Evolutionary conservation across 2,329 filamentous ascomycete species (phyloP).

Genomic region (Ophiognomonia clavigignenti-juglandacearum): DNA sequence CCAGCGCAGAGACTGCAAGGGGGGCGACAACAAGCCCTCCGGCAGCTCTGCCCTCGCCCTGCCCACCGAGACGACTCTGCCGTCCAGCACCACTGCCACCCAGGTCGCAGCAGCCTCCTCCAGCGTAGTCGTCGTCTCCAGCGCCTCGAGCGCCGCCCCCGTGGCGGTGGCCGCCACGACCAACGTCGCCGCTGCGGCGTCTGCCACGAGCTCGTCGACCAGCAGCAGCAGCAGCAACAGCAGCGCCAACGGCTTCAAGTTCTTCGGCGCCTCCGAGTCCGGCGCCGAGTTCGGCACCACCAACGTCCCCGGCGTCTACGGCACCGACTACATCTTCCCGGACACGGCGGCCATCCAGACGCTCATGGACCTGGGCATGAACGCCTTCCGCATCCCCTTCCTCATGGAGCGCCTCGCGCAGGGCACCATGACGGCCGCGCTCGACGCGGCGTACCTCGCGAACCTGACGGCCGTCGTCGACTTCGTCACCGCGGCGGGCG

Average conservation of each 20-base stretch:
- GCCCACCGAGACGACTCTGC: neutral
- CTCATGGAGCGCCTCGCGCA: constrained; percentile 14
- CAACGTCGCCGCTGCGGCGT: too few species aligned
- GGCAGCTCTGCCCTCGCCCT: neutral
- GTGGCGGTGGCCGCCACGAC: too few species aligned
- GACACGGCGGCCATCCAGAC: constrained; percentile 44
- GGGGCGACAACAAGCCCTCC: neutral
- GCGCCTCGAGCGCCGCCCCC: too few species aligned
- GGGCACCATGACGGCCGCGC: constrained; percentile 26
- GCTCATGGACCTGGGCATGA: constrained; percentile 39
- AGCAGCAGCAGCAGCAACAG: neutral
- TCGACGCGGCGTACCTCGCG: constrained; percentile 35
- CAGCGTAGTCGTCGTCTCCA: neutral
- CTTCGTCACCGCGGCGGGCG: constrained; percentile 27
- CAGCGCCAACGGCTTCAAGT: constrained; percentile 9
- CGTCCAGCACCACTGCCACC: neutral
- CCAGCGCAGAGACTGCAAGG: constrained; percentile 6
- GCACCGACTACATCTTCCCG: constrained; percentile 60
- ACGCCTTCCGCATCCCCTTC: constrained; percentile 15
- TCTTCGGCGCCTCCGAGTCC: constrained; percentile 35
- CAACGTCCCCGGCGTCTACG: constrained; percentile 51
- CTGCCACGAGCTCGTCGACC: neutral
- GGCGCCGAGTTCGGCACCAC: constrained; percentile 61
- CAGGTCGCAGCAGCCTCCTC: neutral
- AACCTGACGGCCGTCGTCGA: constrained; percentile 28